phyloP scores from a whole-genome alignment of 352 stramenopile species.

The Vaucheria bursata region DNA sequence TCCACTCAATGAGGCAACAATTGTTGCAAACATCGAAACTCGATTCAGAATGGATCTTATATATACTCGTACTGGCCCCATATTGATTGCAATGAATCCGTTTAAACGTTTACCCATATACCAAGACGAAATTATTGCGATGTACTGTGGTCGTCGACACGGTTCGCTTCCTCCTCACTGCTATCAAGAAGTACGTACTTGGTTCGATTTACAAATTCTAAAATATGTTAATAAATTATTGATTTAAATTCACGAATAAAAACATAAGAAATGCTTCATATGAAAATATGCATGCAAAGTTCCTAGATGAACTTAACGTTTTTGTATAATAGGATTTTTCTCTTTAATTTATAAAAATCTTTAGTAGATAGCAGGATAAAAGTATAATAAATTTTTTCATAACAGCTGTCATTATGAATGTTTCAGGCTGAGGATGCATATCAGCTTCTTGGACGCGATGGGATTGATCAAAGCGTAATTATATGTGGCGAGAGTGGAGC shows the following conservation, averaged over 20 bases:
- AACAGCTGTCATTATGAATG: not conserved
- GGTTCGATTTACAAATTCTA: too few relatives aligned
- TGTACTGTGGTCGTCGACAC: conserved; percentile 13
- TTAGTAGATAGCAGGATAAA: too few relatives aligned
- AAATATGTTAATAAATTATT: too few relatives aligned
- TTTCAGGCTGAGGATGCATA: conserved; percentile 37
- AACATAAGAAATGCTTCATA: too few relatives aligned
- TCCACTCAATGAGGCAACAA: conserved; percentile 62
- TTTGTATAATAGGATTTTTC: too few relatives aligned
- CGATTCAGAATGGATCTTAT: conserved; percentile 83
- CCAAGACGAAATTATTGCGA: conserved; percentile 47
- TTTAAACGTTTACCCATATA: conserved; percentile 56
- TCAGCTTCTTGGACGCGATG: conserved; percentile 12
- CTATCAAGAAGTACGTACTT: conserved; percentile 19
- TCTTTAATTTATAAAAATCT: too few relatives aligned
- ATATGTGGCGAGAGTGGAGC: conserved; percentile 62
- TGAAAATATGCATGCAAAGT: too few relatives aligned
- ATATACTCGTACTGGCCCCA: conserved; percentile 78
- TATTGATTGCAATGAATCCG: conserved; percentile 57
- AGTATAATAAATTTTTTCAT: too few relatives aligned
- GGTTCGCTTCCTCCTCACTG: conserved; percentile 19
- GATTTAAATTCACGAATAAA: too few relatives aligned
- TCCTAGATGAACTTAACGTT: too few relatives aligned
- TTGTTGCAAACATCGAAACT: conserved; percentile 71
- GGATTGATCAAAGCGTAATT: conserved; percentile 43